These are phyloP conservation scores for Backusella circina DNA, from an alignment of 192 early-diverging fungal species.

Conservation along the genomic window DNA sequence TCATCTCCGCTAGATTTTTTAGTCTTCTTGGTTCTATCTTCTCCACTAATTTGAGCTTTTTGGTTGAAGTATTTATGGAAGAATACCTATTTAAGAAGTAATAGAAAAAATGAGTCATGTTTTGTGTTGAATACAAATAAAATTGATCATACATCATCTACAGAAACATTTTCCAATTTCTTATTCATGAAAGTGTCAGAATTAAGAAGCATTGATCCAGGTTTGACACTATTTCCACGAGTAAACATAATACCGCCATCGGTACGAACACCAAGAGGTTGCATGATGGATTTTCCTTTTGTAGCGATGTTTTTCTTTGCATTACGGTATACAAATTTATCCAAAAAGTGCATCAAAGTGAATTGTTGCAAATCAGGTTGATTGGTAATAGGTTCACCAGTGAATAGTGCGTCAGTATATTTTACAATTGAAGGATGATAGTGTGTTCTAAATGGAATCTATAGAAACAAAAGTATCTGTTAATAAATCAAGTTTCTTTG, in stretches of 20 bases:
- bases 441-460: slow-evolving; percentile 69
- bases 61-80: slow-evolving; percentile 78
- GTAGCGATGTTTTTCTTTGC: slow-evolving; percentile 70
- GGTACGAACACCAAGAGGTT: slow-evolving; percentile 47
- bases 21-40: slow-evolving; percentile 8
- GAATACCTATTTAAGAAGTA: slow-evolving; percentile 44
- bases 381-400: slow-evolving; percentile 60
- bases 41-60: slow-evolving; percentile 33
- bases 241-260: slow-evolving; percentile 59
- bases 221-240: slow-evolving; percentile 53
- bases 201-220: slow-evolving; percentile 55
- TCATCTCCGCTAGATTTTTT: slow-evolving; percentile 37
- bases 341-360: slow-evolving; percentile 89
- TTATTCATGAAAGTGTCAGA: slow-evolving; percentile 55
- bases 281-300: slow-evolving; percentile 63
- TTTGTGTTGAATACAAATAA: not conserved
- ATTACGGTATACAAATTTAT: slow-evolving; percentile 94
- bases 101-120: not conserved
- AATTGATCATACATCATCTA: slow-evolving; percentile 55
- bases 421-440: slow-evolving; percentile 92
- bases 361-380: slow-evolving; percentile 85
- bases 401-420: slow-evolving; percentile 72
- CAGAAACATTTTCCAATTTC: slow-evolving; percentile 61
- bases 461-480: not conserved
- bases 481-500: not conserved